phyloP scores from a whole-genome alignment of 208 protist species.

The Wallacemonas sp. region DNA sequence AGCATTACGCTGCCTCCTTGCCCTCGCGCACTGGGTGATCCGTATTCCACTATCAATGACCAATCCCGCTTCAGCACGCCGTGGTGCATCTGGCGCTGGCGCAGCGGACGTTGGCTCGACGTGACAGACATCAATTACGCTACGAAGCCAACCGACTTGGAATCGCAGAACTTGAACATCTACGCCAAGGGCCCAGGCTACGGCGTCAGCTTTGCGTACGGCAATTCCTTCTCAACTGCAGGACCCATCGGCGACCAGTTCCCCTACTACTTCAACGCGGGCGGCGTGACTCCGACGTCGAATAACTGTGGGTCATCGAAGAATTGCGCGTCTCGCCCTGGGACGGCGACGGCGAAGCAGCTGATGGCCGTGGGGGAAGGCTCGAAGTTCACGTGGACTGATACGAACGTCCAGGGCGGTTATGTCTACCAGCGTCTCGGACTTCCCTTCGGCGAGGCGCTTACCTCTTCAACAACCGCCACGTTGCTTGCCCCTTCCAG shows the following conservation, averaged over 20 bases:
- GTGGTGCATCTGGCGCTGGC: conserved; percentile 5
- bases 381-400: conserved; percentile 24
- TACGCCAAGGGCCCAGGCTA: background rate
- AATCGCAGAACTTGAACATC: background rate
- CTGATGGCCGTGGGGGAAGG: conserved; percentile 15
- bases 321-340: conserved; percentile 16
- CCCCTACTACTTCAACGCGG: background rate
- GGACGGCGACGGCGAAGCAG: conserved; percentile 12
- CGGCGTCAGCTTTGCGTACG: background rate
- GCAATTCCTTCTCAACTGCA: background rate
- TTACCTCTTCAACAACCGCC: too few relatives aligned
- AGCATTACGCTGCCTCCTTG: background rate
- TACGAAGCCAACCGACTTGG: background rate
- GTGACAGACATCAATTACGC: background rate
- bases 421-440: conserved; percentile 28
- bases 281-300: background rate
- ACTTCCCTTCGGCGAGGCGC: conserved; percentile 4
- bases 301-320: background rate
- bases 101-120: conserved; percentile 6
- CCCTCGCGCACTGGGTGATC: background rate
- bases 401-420: conserved; percentile 23
- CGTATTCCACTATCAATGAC: background rate
- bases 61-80: background rate
- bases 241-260: background rate
- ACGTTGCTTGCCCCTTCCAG: too few relatives aligned